Conservation (phyloP, 305 asterid species). For the Lippia alba region DNA sequence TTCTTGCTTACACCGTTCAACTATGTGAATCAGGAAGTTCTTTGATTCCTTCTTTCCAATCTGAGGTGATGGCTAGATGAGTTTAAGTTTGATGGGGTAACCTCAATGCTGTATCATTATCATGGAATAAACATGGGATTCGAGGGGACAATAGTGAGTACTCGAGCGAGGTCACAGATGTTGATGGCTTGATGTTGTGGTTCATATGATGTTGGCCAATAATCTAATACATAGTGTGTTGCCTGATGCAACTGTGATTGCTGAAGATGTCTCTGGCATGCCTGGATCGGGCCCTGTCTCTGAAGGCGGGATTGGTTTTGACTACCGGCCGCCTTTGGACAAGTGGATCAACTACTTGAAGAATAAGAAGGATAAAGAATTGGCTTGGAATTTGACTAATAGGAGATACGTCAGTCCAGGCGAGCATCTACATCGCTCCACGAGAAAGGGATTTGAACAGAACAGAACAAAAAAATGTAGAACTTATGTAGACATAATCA, state of each 20-base stretch:
- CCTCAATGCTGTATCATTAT: conserved; percentile 95
- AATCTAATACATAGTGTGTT: conserved; percentile 71
- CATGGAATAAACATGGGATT: conserved; percentile 86
- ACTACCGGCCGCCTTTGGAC: conserved; percentile 96
- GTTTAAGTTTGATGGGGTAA: conserved; percentile 91
- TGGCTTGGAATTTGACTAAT: conserved; percentile 82
- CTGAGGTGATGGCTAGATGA: conserved; percentile 98
- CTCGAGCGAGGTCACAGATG: conserved; percentile 89
- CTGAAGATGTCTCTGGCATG: conserved; percentile 99
- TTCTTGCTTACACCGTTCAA: conserved; percentile 92
- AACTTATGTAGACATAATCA: too few species aligned
- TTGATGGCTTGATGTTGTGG: conserved; percentile 66
- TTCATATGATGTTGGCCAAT: conserved; percentile 91
- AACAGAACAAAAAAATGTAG: too few species aligned
- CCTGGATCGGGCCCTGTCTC: conserved; percentile 87
- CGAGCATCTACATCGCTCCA: too few species aligned
- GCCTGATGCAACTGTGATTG: conserved; percentile 89
- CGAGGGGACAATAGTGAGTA: conserved; percentile 83
- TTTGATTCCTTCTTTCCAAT: conserved; percentile 92
- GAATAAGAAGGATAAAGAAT: conserved; percentile 80
- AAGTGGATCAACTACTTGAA: conserved; percentile 89
- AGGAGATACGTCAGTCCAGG: too few species aligned
- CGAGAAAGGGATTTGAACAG: too few species aligned
- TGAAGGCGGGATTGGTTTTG: conserved; percentile 96
- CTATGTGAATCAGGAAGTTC: conserved; percentile 96